These are phyloP conservation scores for Magnolia changhungtana DNA, from an alignment of 164 flowering plant species.

Conservation along the genomic window DNA sequence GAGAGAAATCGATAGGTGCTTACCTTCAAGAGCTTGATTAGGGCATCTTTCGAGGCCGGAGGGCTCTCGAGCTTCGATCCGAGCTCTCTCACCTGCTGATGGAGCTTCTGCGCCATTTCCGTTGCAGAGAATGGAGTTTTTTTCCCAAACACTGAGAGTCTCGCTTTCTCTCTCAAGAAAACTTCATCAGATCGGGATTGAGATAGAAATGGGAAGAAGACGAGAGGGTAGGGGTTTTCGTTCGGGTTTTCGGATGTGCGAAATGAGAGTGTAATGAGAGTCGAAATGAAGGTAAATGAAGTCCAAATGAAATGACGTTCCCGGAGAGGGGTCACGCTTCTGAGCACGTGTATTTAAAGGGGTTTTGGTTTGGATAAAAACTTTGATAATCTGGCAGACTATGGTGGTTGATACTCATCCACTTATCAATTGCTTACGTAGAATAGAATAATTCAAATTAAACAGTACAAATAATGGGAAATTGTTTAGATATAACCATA, in stretches of 20 bases:
- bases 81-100: conserved; percentile 66
- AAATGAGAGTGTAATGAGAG: neutral
- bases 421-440: neutral
- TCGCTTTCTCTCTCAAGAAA: neutral
- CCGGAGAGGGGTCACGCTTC: neutral
- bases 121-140: conserved; percentile 1
- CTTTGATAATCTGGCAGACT: neutral
- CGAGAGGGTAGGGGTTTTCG: neutral
- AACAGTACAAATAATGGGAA: too few relatives aligned
- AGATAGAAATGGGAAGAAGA: neutral
- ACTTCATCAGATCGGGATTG: neutral
- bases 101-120: conserved; percentile 52
- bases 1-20: neutral
- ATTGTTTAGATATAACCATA: too few relatives aligned
- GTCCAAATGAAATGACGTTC: conserved; percentile 13
- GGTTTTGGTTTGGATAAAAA: neutral
- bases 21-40: conserved; percentile 81
- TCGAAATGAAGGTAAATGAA: conserved; percentile 12
- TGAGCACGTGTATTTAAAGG: neutral
- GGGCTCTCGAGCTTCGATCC: conserved; percentile 80
- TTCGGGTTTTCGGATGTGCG: conserved; percentile 7
- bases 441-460: neutral
- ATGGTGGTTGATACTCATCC: neutral
- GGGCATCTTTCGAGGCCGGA: conserved; percentile 69
- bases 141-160: neutral